Conservation (phyloP, 2,329 filamentous ascomycete genomes). For the Sphaerulina musiva region DNA sequence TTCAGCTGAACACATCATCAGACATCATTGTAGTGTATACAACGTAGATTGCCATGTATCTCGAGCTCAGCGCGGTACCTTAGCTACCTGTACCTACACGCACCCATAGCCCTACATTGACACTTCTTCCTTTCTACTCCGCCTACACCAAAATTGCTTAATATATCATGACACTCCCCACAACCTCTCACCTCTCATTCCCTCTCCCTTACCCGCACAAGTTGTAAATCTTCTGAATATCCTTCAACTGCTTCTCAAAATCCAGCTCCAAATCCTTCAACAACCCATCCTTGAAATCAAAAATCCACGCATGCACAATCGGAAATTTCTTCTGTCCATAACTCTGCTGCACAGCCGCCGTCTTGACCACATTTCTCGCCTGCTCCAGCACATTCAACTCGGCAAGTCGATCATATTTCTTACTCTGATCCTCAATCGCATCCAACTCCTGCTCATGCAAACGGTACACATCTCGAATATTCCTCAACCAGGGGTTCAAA, state of each 20-base stretch:
- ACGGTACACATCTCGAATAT: conserved; percentile 38
- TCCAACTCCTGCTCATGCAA: conserved; percentile 13
- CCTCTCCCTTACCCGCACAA: conserved; percentile 3
- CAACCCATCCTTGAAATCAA: conserved; percentile 14
- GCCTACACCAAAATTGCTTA: too few species aligned
- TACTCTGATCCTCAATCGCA: conserved; percentile 8
- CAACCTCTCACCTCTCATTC: too few species aligned
- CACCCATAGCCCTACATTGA: too few species aligned
- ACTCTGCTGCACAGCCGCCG: conserved; percentile 14
- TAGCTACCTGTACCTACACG: too few species aligned
- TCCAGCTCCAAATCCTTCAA: conserved; percentile 14
- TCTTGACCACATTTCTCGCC: conserved; percentile 15
- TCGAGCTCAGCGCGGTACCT: too few species aligned
- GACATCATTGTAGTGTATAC: too few species aligned
- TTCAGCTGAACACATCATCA: too few species aligned
- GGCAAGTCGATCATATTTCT: conserved; percentile 13
- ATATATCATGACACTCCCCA: too few species aligned
- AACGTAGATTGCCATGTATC: too few species aligned
- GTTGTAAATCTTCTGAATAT: conserved; percentile 17
- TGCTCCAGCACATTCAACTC: conserved; percentile 15
- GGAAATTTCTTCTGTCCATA: conserved; percentile 14
- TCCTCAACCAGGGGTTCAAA: conserved; percentile 55
- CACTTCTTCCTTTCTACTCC: too few species aligned
- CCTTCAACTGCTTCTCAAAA: conserved; percentile 12
- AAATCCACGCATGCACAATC: conserved; percentile 14